These are phyloP conservation scores for Sesbania bispinosa DNA, from an alignment of 306 rosid genomes.

Conservation along the genomic window DNA sequence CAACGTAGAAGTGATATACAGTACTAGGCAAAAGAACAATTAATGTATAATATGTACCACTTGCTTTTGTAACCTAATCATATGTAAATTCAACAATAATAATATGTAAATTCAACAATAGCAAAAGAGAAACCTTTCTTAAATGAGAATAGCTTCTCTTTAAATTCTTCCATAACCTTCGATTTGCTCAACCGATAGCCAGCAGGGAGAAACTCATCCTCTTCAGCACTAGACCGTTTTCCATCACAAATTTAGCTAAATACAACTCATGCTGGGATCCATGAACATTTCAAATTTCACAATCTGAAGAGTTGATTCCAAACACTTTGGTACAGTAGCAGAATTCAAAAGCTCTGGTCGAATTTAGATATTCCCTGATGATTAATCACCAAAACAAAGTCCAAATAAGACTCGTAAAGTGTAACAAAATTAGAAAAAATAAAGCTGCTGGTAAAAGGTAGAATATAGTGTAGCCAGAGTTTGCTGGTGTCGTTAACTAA, in stretches of 20 bases:
- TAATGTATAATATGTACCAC: neutral
- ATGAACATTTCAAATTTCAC: neutral
- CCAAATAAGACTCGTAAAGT: neutral
- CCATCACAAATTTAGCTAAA: conserved; percentile 15
- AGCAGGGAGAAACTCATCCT: neutral
- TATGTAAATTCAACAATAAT: too few relatives aligned
- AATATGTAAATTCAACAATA: conserved; percentile 14
- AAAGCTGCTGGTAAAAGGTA: neutral
- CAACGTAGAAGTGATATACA: too few relatives aligned
- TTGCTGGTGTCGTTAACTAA: neutral
- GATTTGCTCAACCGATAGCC: neutral
- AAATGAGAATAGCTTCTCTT: conserved; percentile 1
- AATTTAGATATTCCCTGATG: neutral
- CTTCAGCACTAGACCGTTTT: neutral
- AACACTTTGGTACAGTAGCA: neutral
- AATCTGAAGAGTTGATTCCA: neutral
- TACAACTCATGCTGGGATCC: neutral
- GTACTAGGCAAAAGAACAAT: too few relatives aligned
- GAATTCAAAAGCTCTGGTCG: neutral
- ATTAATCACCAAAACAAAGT: neutral
- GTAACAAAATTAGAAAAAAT: neutral
- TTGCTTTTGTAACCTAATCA: neutral
- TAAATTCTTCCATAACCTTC: neutral
- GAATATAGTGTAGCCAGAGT: neutral
- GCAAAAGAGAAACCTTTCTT: neutral